Base-by-base conservation (phyloP, 164 flowering plant species). In the Stephania yunnanensis region DNA sequence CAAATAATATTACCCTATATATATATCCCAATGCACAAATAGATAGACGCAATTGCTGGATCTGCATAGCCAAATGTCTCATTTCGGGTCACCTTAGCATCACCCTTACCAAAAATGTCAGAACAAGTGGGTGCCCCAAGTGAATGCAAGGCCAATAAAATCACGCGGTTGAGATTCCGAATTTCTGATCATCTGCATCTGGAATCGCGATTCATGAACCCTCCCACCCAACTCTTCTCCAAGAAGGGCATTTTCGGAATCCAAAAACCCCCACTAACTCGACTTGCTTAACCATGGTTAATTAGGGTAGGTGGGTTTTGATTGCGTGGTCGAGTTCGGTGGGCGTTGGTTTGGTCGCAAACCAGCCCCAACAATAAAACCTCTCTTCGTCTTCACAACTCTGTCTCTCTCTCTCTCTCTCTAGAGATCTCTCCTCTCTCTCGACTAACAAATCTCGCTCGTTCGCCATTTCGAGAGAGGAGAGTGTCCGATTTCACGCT, bases 321-420 rank as follows among this genome's bases (percentile, higher is more conserved):
- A 36, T 86, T 86, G 89, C 87, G 87, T 45, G 75, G 87, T 87
- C 87, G 80, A 80, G 88, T 85, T 91, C 81, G 92, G 92, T 88
- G 64, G 89, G 89, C 88, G 87, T 84, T 84, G 86, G 85, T 71
- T 85, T 73, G 31, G 67, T 83, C 74, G 46, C 69, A 68, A 46
- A 42, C 22, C 71, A 68, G 58, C 66, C 78, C 30, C 65, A 50
- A 55, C 74, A 67, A 63, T 29, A 68, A 25, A 65, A 25, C 65
- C 65, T 58, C 66, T 6, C 10, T 10, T 55, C 4, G 15, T 9
- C 6, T 36, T 53, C 53, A 19, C 12, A n/a, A n/a, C n/a, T n/a
- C n/a, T n/a, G n/a, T n/a, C n/a, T 73, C 68, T 36, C 25, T 11
- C 19, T 15, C 11, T 58, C 65, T 58, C 65, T 58, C 65, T 19